These are phyloP conservation scores for Sabuloglossum arenarium DNA, from an alignment of 495 filamentous ascomycete species.

Conservation along the genomic window DNA sequence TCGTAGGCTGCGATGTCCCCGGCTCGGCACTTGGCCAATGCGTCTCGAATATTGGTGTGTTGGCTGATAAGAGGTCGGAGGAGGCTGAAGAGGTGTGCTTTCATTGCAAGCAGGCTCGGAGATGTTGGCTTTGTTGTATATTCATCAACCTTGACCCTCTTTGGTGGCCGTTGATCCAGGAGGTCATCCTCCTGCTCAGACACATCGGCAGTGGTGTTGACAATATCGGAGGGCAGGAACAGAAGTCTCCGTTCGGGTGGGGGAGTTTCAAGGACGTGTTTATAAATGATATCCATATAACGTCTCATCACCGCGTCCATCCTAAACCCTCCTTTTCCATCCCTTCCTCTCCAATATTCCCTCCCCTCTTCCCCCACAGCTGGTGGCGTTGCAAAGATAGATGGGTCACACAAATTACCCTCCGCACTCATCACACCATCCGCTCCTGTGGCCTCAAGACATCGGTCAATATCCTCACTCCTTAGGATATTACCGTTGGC, in stretches of 20 bases:
- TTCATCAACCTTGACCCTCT: constrained; percentile 37
- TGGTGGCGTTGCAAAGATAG: constrained; percentile 49
- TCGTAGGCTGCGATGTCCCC: constrained; percentile 57
- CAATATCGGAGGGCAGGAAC: constrained; percentile 46
- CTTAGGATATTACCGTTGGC: constrained; percentile 89
- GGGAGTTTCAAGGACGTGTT: constrained; percentile 40
- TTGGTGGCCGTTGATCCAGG: constrained; percentile 26
- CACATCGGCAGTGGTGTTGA: constrained; percentile 3
- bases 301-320: constrained; percentile 72
- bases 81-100: constrained; percentile 83
- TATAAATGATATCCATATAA: constrained; percentile 77
- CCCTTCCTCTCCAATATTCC: constrained; percentile 66
- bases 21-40: constrained; percentile 40
- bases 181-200: constrained; percentile 13
- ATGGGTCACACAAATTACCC: constrained; percentile 77
- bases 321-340: constrained; percentile 71
- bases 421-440: constrained; percentile 94
- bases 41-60: constrained; percentile 65
- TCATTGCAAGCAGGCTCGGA: constrained; percentile 65
- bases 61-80: constrained; percentile 56
- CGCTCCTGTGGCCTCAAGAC: constrained; percentile 65
- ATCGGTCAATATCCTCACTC: constrained; percentile 57
- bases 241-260: constrained; percentile 46
- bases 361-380: constrained; percentile 35
- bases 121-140: constrained; percentile 19